Evolutionary conservation across 768 basidiomycete genomes (phyloP).

Genomic region (Dacryopinax spathularia): DNA sequence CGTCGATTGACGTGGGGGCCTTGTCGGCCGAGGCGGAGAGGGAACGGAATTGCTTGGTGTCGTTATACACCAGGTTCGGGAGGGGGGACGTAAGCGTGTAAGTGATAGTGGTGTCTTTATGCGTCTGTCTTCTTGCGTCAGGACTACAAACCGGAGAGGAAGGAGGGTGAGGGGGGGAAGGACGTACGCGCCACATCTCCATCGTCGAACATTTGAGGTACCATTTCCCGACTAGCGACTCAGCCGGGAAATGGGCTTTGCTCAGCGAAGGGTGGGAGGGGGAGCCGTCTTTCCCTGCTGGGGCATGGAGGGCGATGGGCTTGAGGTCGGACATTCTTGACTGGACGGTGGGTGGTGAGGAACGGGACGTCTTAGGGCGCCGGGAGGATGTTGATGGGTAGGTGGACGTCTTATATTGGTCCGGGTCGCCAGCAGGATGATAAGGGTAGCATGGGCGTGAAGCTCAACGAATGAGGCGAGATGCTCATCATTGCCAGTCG

Average conservation of each 20-base stretch:
- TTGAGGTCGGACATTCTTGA: background rate
- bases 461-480: too few relatives aligned
- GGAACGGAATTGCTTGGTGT: constrained; percentile 20
- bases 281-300: background rate
- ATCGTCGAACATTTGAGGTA: constrained; percentile 24
- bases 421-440: too few relatives aligned
- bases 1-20: constrained; percentile 19
- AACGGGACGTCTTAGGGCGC: background rate
- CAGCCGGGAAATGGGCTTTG: background rate
- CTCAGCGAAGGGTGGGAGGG: background rate
- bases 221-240: constrained; percentile 17
- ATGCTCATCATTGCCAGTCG: too few relatives aligned
- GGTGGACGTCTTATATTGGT: too few relatives aligned
- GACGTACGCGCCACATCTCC: constrained; percentile 26
- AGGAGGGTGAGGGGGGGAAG: background rate
- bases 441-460: too few relatives aligned
- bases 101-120: constrained; percentile 26
- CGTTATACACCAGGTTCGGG: constrained; percentile 18
- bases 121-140: constrained; percentile 12
- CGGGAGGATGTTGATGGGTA: too few relatives aligned
- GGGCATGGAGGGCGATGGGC: background rate
- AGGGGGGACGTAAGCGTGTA: constrained; percentile 17
- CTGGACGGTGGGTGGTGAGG: background rate
- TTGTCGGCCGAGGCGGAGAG: constrained; percentile 13
- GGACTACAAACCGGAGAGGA: background rate